Conservation (phyloP, 140 eudicot genomes). For the Stevia rebaudiana region DNA sequence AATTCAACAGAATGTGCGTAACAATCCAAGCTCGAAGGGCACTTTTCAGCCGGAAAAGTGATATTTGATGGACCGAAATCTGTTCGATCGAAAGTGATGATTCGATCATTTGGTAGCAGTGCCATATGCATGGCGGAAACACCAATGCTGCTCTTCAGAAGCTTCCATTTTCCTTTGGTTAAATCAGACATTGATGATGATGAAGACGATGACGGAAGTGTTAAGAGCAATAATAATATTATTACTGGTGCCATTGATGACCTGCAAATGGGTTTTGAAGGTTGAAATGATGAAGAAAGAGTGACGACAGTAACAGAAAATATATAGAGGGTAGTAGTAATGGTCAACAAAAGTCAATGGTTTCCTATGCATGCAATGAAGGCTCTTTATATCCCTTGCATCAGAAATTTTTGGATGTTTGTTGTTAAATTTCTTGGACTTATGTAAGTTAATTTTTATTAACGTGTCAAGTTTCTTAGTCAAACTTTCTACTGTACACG, state of each 20-base stretch:
- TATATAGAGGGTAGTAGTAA: background rate
- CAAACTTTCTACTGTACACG: constrained; percentile 8
- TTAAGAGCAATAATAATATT: constrained; percentile 5
- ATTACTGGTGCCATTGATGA: constrained; percentile 22
- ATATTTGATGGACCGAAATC: constrained; percentile 46
- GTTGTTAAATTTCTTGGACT: constrained; percentile 21
- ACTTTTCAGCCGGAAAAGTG: constrained; percentile 30
- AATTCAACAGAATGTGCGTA: constrained; percentile 44
- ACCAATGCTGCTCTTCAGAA: constrained; percentile 44
- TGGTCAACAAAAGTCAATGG: constrained; percentile 30
- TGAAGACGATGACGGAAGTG: background rate
- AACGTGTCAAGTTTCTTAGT: background rate
- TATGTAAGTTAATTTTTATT: constrained; percentile 26
- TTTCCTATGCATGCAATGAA: constrained; percentile 30
- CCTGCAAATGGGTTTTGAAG: constrained; percentile 6
- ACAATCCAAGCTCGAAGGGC: constrained; percentile 32
- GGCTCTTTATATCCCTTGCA: constrained; percentile 13
- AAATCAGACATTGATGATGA: constrained; percentile 11
- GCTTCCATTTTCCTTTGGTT: constrained; percentile 39
- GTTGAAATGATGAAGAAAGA: background rate
- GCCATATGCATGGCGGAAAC: constrained; percentile 88
- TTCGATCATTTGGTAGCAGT: constrained; percentile 31
- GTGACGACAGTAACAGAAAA: constrained; percentile 3
- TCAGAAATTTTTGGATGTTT: constrained; percentile 21
- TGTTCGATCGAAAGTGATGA: constrained; percentile 44